Evolutionary conservation across 768 basidiomycete species (phyloP).

Genomic region (Podaxis sp.): DNA sequence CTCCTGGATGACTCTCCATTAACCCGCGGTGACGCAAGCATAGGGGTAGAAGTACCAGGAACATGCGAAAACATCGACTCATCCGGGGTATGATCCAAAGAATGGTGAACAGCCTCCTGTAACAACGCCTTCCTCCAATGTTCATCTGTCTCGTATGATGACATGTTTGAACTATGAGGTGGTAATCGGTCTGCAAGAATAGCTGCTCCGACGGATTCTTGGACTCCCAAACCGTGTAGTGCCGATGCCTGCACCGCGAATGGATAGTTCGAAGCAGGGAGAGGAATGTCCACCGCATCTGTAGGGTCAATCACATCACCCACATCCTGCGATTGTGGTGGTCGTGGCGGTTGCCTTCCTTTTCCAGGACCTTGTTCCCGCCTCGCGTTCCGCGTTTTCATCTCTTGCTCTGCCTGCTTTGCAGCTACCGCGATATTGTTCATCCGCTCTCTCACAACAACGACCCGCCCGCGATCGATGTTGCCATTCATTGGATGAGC

Average conservation of each 20-base stretch:
- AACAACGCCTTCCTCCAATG: conserved; percentile 78
- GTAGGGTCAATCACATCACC: conserved; percentile 79
- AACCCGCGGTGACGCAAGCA: conserved; percentile 31
- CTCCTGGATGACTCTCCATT: conserved; percentile 15
- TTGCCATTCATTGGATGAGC: conserved; percentile 23
- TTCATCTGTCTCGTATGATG: conserved; percentile 55
- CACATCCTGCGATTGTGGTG: conserved; percentile 25
- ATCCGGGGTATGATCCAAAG: conserved; percentile 56
- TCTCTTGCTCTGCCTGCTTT: conserved; percentile 72
- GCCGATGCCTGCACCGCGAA: conserved; percentile 78
- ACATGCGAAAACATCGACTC: conserved; percentile 46
- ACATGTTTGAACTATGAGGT: conserved; percentile 58
- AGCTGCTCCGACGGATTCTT: conserved; percentile 75
- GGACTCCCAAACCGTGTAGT: conserved; percentile 67
- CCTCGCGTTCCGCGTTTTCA: conserved; percentile 53
- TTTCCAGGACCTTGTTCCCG: conserved; percentile 47
- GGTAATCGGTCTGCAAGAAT: conserved; percentile 75
- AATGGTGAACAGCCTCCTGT: conserved; percentile 77
- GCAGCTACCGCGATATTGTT: conserved; percentile 67
- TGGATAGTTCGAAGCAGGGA: conserved; percentile 64
- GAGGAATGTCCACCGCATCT: conserved; percentile 78
- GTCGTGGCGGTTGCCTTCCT: conserved; percentile 22
- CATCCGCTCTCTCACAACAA: conserved; percentile 84
- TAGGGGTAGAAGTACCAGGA: conserved; percentile 38
- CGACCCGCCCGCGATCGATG: conserved; percentile 54